Evolutionary conservation across 2,329 filamentous ascomycete genomes (phyloP).

Genomic region (Berkeleyomyces rouxiae): DNA sequence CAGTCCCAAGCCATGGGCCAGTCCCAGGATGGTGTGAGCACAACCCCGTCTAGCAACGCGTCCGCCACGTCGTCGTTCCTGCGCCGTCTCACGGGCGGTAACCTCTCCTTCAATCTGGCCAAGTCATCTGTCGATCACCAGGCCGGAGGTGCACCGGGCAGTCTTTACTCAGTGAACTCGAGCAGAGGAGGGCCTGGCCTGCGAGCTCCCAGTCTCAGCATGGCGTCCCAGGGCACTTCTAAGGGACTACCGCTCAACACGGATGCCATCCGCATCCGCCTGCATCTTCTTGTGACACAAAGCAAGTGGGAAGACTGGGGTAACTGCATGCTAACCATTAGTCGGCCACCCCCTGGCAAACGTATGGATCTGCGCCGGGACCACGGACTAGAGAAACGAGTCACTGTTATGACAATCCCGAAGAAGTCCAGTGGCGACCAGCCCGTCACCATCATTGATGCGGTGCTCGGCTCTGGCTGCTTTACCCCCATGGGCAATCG

Average conservation of each 20-base stretch:
- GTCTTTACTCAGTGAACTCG: slow-evolving; percentile 43
- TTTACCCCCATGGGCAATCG: slow-evolving; percentile 71
- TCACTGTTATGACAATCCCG: slow-evolving; percentile 59
- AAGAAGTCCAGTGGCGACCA: slow-evolving; percentile 35
- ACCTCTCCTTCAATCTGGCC: slow-evolving; percentile 63
- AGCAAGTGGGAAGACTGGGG: slow-evolving; percentile 88
- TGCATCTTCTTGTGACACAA: slow-evolving; percentile 62
- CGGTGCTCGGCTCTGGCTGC: slow-evolving; percentile 66
- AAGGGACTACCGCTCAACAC: slow-evolving; percentile 44
- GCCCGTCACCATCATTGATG: slow-evolving; percentile 57
- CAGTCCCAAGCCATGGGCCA: slow-evolving; percentile 19
- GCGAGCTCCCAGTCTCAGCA: slow-evolving; percentile 41
- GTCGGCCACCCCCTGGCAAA: slow-evolving; percentile 50
- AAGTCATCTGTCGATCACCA: slow-evolving; percentile 54
- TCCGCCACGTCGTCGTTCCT: slow-evolving; percentile 64
- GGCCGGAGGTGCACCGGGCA: slow-evolving; percentile 34
- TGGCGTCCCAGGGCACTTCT: slow-evolving; percentile 27
- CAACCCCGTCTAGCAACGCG: slow-evolving; percentile 39
- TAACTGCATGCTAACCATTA: slow-evolving; percentile 66
- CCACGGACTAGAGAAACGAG: slow-evolving; percentile 63
- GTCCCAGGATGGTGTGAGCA: slow-evolving; percentile 60
- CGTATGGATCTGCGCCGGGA: slow-evolving; percentile 41
- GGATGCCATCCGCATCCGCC: slow-evolving; percentile 67
- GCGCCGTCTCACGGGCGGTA: slow-evolving; percentile 55
- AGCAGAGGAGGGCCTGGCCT: slow-evolving; percentile 33